A percentile compares a stretch with the other conserved stretches of the same genome.
Conservation (phyloP, 805 yeast species). For the Babjeviella inositovora region DNA sequence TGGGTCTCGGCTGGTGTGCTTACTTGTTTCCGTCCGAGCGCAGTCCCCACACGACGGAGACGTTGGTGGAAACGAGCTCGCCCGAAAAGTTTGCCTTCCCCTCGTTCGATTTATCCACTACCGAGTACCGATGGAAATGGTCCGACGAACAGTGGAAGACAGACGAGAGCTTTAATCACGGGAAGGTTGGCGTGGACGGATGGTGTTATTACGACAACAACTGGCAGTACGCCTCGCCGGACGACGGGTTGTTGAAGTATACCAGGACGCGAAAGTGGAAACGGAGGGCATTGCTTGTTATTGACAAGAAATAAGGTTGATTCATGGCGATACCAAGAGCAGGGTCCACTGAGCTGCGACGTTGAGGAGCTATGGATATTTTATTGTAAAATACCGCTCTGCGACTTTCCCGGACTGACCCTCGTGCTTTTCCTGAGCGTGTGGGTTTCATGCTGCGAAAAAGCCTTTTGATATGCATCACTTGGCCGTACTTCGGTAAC, state of each 20-base stretch:
- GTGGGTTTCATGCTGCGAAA: too few species aligned
- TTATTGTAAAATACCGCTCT: too few species aligned
- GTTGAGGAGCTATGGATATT: too few species aligned
- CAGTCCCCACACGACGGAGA: slow-evolving; percentile 14
- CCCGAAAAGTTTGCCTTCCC: slow-evolving; percentile 17
- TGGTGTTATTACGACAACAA: slow-evolving; percentile 22
- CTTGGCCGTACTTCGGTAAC: too few species aligned
- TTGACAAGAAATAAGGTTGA: slow-evolving; percentile 1
- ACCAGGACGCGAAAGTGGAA: slow-evolving; percentile 23
- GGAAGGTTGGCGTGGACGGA: too few species aligned
- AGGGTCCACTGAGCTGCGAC: too few species aligned
- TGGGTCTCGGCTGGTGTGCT: slow-evolving; percentile 25
- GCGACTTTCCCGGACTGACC: too few species aligned
- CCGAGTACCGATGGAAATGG: slow-evolving; percentile 24
- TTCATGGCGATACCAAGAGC: too few species aligned
- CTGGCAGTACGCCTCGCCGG: slow-evolving; percentile 13
- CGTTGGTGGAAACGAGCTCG: slow-evolving; percentile 6
- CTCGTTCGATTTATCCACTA: slow-evolving; percentile 15
- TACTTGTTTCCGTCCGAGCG: slow-evolving; percentile 20
- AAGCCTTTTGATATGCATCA: too few species aligned
- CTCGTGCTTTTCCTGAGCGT: too few species aligned
- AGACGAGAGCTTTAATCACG: too few species aligned
- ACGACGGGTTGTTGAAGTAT: slow-evolving; percentile 22
- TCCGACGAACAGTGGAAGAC: slow-evolving; percentile 17
- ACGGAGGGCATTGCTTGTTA: slow-evolving; percentile 11